Conservation (phyloP, 805 yeast species). For the Huiozyma naganishii region DNA sequence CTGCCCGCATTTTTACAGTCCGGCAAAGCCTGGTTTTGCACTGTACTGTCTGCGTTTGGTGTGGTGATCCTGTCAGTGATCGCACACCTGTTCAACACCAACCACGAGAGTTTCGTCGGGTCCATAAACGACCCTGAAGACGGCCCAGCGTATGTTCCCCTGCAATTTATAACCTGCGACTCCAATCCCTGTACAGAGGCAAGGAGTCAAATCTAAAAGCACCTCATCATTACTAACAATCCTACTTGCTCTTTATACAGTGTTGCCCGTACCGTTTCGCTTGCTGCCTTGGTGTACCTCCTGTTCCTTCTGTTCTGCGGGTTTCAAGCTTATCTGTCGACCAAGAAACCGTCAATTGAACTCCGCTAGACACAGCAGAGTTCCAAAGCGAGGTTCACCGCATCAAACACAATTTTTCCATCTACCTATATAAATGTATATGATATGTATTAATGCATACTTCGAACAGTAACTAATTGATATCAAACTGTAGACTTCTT, state of each 20-base stretch:
- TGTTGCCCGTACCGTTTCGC: slow-evolving; percentile 82
- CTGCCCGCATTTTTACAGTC: slow-evolving; percentile 32
- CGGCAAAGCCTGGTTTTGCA: slow-evolving; percentile 90
- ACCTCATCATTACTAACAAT: neutral
- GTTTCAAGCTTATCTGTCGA: slow-evolving; percentile 57
- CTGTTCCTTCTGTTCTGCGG: slow-evolving; percentile 85
- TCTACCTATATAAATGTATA: neutral
- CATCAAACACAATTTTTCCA: neutral
- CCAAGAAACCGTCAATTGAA: slow-evolving; percentile 56
- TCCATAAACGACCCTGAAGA: slow-evolving; percentile 84
- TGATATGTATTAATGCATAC: neutral
- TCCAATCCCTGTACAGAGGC: too few species aligned
- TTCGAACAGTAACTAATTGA: neutral
- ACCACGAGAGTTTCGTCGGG: slow-evolving; percentile 89
- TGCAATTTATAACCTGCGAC: neutral
- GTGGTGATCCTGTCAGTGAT: slow-evolving; percentile 76
- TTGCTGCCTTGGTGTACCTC: slow-evolving; percentile 77
- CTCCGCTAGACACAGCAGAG: slow-evolving; percentile 24
- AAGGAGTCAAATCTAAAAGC: too few species aligned
- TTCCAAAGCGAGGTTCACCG: too few species aligned
- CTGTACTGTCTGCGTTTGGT: slow-evolving; percentile 86
- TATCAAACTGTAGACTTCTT: too few species aligned
- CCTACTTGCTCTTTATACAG: slow-evolving; percentile 19
- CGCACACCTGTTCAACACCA: slow-evolving; percentile 68
- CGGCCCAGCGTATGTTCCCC: slow-evolving; percentile 53